phyloP scores from a whole-genome alignment of 2,329 filamentous ascomycete species.

The Septoria petroselini region DNA sequence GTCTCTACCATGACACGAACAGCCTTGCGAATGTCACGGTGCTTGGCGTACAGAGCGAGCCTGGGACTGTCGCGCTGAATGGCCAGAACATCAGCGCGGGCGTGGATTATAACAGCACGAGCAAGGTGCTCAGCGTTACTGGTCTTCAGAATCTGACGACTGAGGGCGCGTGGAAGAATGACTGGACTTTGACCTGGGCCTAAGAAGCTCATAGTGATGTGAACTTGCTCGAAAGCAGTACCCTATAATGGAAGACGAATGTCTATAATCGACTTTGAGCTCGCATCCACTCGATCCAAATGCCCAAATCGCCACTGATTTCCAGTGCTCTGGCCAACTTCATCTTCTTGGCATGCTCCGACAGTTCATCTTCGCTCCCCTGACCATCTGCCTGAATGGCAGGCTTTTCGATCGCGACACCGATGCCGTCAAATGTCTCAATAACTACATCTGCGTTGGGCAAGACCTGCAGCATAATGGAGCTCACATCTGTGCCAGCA shows the following conservation, averaged over 20 bases:
- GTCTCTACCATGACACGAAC: conserved; percentile 56
- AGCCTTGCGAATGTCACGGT: conserved; percentile 61
- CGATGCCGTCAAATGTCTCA: conserved; percentile 9
- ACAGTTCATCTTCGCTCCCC: conserved; percentile 21
- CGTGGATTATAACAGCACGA: conserved; percentile 51
- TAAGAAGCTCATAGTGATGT: conserved; percentile 9
- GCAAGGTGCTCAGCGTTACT: conserved; percentile 51
- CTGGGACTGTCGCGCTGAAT: conserved; percentile 53
- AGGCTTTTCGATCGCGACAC: conserved; percentile 14
- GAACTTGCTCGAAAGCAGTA: neutral
- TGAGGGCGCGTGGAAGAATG: conserved; percentile 54
- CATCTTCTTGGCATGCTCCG: conserved; percentile 29
- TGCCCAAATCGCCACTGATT: conserved; percentile 48
- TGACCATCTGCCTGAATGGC: conserved; percentile 29
- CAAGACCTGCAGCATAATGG: conserved; percentile 22
- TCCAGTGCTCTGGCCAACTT: conserved; percentile 47
- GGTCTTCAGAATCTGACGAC: conserved; percentile 50
- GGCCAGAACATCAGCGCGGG: conserved; percentile 41
- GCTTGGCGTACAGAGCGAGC: conserved; percentile 51
- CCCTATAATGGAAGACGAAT: too few species aligned
- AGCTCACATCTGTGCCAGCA: conserved; percentile 47
- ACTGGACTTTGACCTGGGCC: conserved; percentile 58
- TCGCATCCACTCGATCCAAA: conserved; percentile 53
- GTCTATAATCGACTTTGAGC: too few species aligned
- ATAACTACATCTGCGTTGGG: conserved; percentile 24